Evolutionary conservation across 2,329 filamentous ascomycete species (phyloP).

Genomic region (Pseudogymnoascus sp.): DNA sequence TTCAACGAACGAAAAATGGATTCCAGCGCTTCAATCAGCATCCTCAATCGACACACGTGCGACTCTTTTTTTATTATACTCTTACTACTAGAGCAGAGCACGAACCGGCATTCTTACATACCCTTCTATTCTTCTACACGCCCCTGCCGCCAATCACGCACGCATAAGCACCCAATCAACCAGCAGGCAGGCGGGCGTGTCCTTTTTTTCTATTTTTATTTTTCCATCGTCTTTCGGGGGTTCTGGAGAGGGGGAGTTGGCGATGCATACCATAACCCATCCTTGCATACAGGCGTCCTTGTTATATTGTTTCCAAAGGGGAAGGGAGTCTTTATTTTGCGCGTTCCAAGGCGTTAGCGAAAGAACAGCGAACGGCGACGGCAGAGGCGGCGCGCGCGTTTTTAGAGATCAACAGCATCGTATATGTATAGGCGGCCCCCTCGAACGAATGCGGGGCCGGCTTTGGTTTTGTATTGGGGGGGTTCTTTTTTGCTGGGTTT

Average conservation of each 20-base stretch:
- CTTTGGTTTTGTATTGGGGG: not conserved
- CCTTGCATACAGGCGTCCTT: not conserved
- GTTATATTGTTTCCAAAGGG: no score
- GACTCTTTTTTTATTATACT: not conserved
- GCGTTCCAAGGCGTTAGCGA: not conserved
- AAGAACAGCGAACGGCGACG: not conserved
- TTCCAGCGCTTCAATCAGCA: not conserved
- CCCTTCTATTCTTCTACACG: no score
- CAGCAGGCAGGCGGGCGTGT: no score
- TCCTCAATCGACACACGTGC: not conserved
- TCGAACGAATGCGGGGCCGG: not conserved
- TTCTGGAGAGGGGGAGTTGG: not conserved
- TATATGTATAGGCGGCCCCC: not conserved
- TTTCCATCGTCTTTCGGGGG: no score
- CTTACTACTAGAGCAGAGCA: no score
- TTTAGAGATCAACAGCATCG: not conserved
- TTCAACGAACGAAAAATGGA: not conserved
- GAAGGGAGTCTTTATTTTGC: no score
- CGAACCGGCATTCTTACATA: not conserved
- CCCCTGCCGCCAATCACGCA: no score
- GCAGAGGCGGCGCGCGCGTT: not conserved
- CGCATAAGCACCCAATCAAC: no score
- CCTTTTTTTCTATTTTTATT: no score
- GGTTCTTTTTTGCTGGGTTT: not conserved
- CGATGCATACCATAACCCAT: not conserved